Percentiles rank a stretch among this genome's conserved stretches.
These are phyloP conservation scores for Plasmodium cynomolgi DNA, from an alignment of 169 alveolate species.

Conservation along the genomic window DNA sequence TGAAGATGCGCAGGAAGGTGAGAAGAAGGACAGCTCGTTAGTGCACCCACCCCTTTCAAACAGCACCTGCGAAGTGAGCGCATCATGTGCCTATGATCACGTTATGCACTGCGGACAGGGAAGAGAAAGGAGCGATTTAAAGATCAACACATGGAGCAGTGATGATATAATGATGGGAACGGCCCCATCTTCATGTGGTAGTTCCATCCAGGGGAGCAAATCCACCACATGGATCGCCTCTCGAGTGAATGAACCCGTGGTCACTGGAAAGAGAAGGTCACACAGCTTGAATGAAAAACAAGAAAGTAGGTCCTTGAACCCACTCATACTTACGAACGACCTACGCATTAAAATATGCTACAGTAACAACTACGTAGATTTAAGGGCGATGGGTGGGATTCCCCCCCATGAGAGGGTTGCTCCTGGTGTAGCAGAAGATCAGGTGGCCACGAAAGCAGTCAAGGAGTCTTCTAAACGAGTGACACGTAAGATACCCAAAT, in stretches of 20 bases:
- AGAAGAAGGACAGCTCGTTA: background rate
- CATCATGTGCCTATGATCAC: background rate
- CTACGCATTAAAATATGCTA: conserved; percentile 44
- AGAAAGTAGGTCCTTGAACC: background rate
- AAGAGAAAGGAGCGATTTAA: background rate
- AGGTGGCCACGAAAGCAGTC: background rate
- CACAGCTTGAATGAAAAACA: conserved; percentile 14
- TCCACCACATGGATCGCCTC: background rate
- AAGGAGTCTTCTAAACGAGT: background rate
- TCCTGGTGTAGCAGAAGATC: background rate
- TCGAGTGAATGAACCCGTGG: background rate
- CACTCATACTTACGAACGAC: conserved; percentile 42
- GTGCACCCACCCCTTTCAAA: background rate
- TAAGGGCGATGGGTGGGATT: background rate
- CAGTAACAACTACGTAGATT: conserved; percentile 48
- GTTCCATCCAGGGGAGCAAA: background rate
- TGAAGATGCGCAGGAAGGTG: background rate
- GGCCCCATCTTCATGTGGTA: background rate
- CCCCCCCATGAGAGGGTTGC: background rate
- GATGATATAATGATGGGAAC: background rate
- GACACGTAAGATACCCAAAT: background rate
- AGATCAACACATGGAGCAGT: background rate
- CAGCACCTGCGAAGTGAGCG: background rate
- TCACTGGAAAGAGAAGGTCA: conserved; percentile 14
- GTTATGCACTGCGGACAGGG: background rate